Percentiles rank a stretch among this genome's conserved stretches.
phyloP scores from a whole-genome alignment of 768 basidiomycete genomes.

The Psilocybe cyanescens region DNA sequence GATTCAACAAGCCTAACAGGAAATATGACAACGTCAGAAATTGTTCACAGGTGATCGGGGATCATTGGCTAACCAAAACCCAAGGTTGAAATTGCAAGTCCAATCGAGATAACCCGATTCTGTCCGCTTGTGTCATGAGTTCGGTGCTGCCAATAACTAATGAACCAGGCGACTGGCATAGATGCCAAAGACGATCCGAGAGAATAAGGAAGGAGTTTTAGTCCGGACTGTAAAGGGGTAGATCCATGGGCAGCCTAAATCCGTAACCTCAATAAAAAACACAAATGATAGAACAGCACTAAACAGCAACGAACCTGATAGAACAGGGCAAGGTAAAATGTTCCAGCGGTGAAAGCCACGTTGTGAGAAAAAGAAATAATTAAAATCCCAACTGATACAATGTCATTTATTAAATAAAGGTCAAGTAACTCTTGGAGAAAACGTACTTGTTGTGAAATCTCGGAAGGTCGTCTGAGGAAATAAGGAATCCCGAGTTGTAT shows the following conservation, averaged over 20 bases:
- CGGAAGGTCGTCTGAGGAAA: conserved; percentile 70
- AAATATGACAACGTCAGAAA: conserved; percentile 21
- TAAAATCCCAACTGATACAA: conserved; percentile 60
- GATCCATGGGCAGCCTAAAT: conserved; percentile 64
- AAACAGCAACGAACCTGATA: conserved; percentile 61
- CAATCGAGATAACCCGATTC: conserved; percentile 64
- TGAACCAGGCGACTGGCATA: conserved; percentile 86
- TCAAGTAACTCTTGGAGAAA: conserved; percentile 7
- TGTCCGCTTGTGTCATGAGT: conserved; percentile 64
- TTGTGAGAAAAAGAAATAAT: conserved; percentile 80
- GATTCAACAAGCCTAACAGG: conserved; percentile 62
- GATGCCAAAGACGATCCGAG: conserved; percentile 85
- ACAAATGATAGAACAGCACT: conserved; percentile 13
- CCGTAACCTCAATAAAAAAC: conserved; percentile 8
- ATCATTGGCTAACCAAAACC: conserved; percentile 68
- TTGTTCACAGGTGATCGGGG: conserved; percentile 7
- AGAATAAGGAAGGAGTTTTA: conserved; percentile 82
- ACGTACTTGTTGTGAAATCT: conserved; percentile 61
- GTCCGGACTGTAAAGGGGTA: conserved; percentile 72
- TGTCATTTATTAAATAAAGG: conserved; percentile 19
- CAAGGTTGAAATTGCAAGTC: conserved; percentile 65
- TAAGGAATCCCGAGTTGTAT: conserved; percentile 69
- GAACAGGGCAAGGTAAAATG: conserved; percentile 84
- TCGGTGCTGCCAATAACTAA: conserved; percentile 64
- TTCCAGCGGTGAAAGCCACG: conserved; percentile 81